Percentiles rank a stretch among this genome's conserved stretches.
Conservation (phyloP, 306 rosid species). For the Acacia crassicarpa region DNA sequence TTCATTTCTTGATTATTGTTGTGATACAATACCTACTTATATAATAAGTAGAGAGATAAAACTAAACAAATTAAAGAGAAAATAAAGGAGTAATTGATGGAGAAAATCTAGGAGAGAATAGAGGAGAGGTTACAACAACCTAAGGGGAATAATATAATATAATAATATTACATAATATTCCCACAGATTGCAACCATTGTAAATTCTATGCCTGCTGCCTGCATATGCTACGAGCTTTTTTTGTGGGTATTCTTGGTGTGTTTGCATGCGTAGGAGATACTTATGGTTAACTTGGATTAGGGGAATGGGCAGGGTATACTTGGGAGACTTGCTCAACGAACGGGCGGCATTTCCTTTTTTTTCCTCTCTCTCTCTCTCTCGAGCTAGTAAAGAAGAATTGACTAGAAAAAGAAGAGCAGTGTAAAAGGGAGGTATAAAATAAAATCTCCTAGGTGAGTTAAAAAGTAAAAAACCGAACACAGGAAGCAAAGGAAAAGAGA, state of each 20-base stretch:
- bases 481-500: not conserved
- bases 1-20: too few species aligned
- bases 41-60: too few species aligned
- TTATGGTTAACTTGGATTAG: not conserved
- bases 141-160: too few species aligned
- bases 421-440: not conserved
- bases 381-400: not conserved
- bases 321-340: not conserved
- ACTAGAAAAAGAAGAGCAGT: not conserved
- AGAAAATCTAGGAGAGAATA: too few species aligned
- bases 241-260: not conserved
- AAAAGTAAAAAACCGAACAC: not conserved
- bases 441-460: not conserved
- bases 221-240: not conserved
- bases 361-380: not conserved
- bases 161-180: too few species aligned
- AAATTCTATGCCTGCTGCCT: not conserved
- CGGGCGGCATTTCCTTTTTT: not conserved
- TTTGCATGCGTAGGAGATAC: not conserved
- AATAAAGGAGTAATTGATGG: too few species aligned
- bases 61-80: too few species aligned
- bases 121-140: too few species aligned
- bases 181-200: not conserved
- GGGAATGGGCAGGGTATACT: not conserved
- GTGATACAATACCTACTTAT: too few species aligned